Evolutionary conservation across 2,329 filamentous ascomycete genomes (phyloP), one percentile per base, ranked within the genome.

Genomic region (Fusarium sp.): DNA sequence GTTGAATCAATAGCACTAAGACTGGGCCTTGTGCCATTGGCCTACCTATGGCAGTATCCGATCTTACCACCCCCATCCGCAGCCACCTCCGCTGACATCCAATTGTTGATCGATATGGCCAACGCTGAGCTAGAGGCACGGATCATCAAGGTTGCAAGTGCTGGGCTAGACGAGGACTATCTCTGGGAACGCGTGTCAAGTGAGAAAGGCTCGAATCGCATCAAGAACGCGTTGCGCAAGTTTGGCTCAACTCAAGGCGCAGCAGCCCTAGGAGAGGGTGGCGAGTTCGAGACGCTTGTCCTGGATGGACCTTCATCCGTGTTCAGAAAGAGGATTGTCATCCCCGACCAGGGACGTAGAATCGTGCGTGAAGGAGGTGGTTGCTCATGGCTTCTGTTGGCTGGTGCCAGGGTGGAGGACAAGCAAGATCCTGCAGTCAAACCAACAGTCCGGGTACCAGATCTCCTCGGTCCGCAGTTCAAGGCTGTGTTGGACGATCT

Each of bases 241-340:
- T 97, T 96, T 79, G 91, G 91, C 44, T 80, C 85, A 64, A 82
- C 81, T 74, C 82, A 86, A 62, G 93, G 92, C 1, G 91, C 92
- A 10, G 88, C 72, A 44, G 65, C 94, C 11, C 80, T 98, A 19
- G 96, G 96, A 1, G 96, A 98, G 77, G 96, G 96, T 7, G 96
- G 96, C 5, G 96, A 98, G 82, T 98, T 96, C 78, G 96, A 98
- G 84, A 98, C 94, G 30, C 82, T 98, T 52, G 93, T 96, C 44
- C 75, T 98, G 35, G 89, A 94, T 78, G 96, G 95, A 13, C 95
- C 95, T 10, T 73, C 75, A 1, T 81, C 82, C 49, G 77, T 97
- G 62, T 97, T 96, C 85, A 90, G 87, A 79, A 86, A 84, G 68
- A 86, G 84, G 51, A 91, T 98, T 65, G 81, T 83, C 41, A 82